Conservation (phyloP, 331 rosid species). For the Rosa hybrid region DNA sequence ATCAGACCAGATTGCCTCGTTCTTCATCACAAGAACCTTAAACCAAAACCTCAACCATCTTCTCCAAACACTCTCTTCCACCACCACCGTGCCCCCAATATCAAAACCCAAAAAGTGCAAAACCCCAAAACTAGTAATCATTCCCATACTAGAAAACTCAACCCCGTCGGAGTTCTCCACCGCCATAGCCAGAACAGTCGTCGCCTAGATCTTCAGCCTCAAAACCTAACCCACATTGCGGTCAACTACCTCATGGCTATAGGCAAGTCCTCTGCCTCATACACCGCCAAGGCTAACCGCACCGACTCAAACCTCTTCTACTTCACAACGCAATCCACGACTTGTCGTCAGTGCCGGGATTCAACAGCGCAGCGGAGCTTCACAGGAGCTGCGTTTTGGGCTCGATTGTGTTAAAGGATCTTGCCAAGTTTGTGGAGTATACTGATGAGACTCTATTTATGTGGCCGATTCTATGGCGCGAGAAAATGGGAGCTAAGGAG, state of each 20-base stretch:
- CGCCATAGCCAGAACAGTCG: constrained; percentile 50
- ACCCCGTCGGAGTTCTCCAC: constrained; percentile 49
- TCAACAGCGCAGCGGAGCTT: constrained; percentile 41
- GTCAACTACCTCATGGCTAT: constrained; percentile 44
- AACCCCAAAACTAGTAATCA: neutral
- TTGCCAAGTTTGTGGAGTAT: constrained; percentile 36
- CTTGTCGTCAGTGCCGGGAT: constrained; percentile 42
- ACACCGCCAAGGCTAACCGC: constrained; percentile 54
- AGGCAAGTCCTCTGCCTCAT: constrained; percentile 46
- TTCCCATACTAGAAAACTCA: neutral
- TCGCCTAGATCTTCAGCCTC: constrained; percentile 61
- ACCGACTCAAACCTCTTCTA: constrained; percentile 60
- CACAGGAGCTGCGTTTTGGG: constrained; percentile 35
- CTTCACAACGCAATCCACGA: constrained; percentile 59
- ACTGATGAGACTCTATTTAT: constrained; percentile 45
- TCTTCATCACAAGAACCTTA: neutral
- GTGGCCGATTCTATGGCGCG: constrained; percentile 37
- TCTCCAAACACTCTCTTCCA: neutral
- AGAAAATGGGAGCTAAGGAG: neutral
- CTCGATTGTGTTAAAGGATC: constrained; percentile 48
- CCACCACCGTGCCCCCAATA: constrained; percentile 20
- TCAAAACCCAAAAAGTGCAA: neutral
- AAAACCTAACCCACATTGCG: constrained; percentile 53
- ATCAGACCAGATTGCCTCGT: too few relatives aligned
- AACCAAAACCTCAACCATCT: neutral